These are phyloP conservation scores for Cymbopogon flexuosus DNA, from an alignment of 202 grass and related monocot species.

Conservation along the genomic window DNA sequence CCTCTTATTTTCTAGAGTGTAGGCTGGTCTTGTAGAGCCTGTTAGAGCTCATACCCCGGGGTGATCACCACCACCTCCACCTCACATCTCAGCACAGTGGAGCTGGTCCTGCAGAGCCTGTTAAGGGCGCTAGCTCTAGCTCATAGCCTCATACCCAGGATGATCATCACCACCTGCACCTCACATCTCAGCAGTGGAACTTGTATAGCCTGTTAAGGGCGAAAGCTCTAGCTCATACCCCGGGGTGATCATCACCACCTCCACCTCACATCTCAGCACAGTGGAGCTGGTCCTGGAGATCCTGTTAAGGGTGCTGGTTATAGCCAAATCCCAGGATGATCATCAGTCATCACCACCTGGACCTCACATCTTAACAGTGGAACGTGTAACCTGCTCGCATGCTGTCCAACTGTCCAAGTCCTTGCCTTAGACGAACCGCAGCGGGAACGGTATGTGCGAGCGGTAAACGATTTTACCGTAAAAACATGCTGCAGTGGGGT, in stretches of 20 bases:
- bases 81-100: background rate
- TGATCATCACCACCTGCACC: background rate
- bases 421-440: no score
- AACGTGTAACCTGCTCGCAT: background rate
- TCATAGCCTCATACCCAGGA: background rate
- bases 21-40: background rate
- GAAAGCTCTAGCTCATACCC: background rate
- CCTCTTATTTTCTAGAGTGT: background rate
- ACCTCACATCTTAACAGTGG: background rate
- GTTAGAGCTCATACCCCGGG: background rate
- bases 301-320: background rate
- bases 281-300: background rate
- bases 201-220: background rate
- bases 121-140: background rate
- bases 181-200: background rate
- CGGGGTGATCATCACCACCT: background rate
- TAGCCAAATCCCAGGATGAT: background rate
- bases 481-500: no score
- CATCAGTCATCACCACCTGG: background rate
- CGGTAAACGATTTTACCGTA: no score
- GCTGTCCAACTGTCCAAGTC: no score
- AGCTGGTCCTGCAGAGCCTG: background rate
- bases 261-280: background rate
- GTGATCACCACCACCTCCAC: background rate
- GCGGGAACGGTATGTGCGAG: no score